Evolutionary conservation across 2,329 filamentous ascomycete species (phyloP).

Genomic region (Knoxdaviesia capensis): DNA sequence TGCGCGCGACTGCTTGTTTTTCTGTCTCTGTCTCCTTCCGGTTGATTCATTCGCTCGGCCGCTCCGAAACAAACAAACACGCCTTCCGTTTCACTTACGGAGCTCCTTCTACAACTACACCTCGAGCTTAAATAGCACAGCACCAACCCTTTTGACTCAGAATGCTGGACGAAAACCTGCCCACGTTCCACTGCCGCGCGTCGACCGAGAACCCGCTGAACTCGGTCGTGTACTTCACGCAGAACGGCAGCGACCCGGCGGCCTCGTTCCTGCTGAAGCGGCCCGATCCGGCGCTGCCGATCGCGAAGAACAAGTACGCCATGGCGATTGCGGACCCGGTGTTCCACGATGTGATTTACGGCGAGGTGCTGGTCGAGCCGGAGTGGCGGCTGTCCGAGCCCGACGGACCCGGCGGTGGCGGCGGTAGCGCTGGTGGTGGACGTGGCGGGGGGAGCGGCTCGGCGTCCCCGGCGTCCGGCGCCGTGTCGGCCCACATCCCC

Average conservation of each 20-base stretch:
- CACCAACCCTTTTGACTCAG: background rate
- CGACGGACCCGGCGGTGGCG: slow-evolving; percentile 1
- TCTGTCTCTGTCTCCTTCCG: too few species aligned
- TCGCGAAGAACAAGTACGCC: slow-evolving; percentile 67
- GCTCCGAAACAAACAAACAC: too few species aligned
- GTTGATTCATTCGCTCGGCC: too few species aligned
- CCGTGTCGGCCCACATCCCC: slow-evolving; percentile 51
- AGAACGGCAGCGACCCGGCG: slow-evolving; percentile 63
- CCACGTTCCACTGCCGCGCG: slow-evolving; percentile 39
- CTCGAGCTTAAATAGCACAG: too few species aligned
- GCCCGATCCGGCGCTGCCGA: slow-evolving; percentile 47
- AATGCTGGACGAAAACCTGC: slow-evolving; percentile 93
- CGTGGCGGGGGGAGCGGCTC: too few species aligned
- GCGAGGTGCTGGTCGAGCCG: slow-evolving; percentile 65
- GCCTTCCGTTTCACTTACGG: too few species aligned
- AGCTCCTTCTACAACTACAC: too few species aligned
- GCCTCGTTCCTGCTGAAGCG: slow-evolving; percentile 67
- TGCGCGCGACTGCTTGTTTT: too few species aligned
- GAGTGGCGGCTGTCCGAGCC: slow-evolving; percentile 48
- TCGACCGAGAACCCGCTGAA: slow-evolving; percentile 31
- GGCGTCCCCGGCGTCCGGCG: slow-evolving; percentile 27
- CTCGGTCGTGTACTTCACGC: slow-evolving; percentile 36
- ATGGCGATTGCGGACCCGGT: slow-evolving; percentile 68
- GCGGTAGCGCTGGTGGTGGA: too few species aligned
- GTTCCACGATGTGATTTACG: slow-evolving; percentile 65